Base-by-base conservation (phyloP, 108 stramenopile genomes). In the Cyclotella atomus region DNA sequence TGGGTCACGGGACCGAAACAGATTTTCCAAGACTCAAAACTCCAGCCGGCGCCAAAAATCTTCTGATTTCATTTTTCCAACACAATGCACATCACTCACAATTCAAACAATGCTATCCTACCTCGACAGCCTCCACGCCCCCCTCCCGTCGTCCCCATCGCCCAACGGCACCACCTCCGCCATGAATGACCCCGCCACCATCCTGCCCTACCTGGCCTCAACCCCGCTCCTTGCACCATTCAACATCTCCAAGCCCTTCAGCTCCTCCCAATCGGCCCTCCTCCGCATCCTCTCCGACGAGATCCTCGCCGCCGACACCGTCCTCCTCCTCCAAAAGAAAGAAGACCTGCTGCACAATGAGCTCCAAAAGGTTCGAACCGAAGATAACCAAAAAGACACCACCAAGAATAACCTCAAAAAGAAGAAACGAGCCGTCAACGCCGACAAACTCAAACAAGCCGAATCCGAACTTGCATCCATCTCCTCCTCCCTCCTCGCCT, bases 271-370 rank as follows among this genome's bases (percentile, higher is more conserved):
- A 15, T 32, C 56, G 32, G 56, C 56, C 1, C 8, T 59, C 14
- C 56, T 59, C 33, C 56, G 56, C 1, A 34, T 33, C 28, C 30
- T 59, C 29, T 5, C 14, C 32, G 56, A 59, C 29, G 56, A 59
- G 33, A 30, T 59, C 16, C 28, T 59, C 29, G 56, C 56, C 10
- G 30, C 15, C 56, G 56, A 59, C 29, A 30, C 56, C 28, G 29
- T 59, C 14, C 56, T 59, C 56, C 16, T 33, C 28, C 29, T 59
- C 14, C 56, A 59, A 59, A 32, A n/a, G 16, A 28, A 34, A 36
- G 59, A 71, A 36, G 70, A 45, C 53, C 43, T 41, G 59, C 33
- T 71, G 5, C 70, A 49, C 30, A 25, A 6, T 10, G 70, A 71
- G 23, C 47, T 71, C 2, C 59, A 60, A 47, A 71, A 60, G 59